phyloP scores from a whole-genome alignment of 805 yeast species.

The Kuraishia molischiana region DNA sequence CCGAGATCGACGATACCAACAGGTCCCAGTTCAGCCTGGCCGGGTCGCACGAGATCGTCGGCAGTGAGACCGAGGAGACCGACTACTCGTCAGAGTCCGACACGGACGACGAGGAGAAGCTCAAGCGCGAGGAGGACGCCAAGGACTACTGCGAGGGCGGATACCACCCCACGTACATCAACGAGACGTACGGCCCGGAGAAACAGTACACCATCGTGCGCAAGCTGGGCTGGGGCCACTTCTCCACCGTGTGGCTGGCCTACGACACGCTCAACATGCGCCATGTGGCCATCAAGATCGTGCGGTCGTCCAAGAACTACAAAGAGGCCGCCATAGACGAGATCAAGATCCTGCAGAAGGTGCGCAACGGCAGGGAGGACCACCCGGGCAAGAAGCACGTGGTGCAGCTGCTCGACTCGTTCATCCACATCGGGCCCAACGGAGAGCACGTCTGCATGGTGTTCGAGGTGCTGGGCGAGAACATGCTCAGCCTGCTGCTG shows the following conservation, averaged over 20 bases:
- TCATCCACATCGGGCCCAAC: conserved; percentile 48
- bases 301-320: conserved; percentile 41
- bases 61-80: neutral
- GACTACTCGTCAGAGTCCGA: neutral
- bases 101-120: neutral
- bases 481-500: conserved; percentile 37
- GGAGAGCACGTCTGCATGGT: conserved; percentile 61
- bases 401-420: conserved; percentile 45
- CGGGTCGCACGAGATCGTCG: neutral
- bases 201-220: conserved; percentile 38
- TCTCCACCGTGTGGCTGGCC: conserved; percentile 66
- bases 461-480: conserved; percentile 57
- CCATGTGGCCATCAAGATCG: conserved; percentile 57
- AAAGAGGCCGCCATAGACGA: conserved; percentile 61
- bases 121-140: conserved; percentile 33
- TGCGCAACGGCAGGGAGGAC: conserved; percentile 17
- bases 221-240: conserved; percentile 66
- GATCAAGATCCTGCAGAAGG: conserved; percentile 34
- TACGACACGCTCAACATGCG: conserved; percentile 22
- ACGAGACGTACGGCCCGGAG: conserved; percentile 39
- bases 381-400: conserved; percentile 45
- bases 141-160: conserved; percentile 52
- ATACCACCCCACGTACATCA: conserved; percentile 51
- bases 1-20: neutral
- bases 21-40: neutral